Evolutionary conservation across 352 stramenopile genomes (phyloP), one percentile per base, ranked within the genome.

Genomic region (Phytopythium montanum): DNA sequence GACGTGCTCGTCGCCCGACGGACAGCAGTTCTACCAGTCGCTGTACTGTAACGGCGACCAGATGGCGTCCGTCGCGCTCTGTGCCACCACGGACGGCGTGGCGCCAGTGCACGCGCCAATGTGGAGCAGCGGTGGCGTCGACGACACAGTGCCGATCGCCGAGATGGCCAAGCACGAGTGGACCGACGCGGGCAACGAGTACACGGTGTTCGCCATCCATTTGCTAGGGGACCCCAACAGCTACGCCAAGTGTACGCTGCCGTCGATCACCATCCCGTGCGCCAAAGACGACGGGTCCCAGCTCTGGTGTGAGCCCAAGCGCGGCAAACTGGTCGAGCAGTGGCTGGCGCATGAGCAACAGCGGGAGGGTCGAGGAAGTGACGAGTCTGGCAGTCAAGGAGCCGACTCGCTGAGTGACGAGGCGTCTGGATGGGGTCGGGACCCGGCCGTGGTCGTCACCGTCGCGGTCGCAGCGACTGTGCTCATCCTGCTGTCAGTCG

Each of bases 241-340:
- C n/a, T 82, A 81, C 62, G 64, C 64, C 23, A 77, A 73, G 42
- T 83, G 73, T 33, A 38, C 72, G 12, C 49, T 73, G 51, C 71
- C 70, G 42, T 76, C 73, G 6, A 80, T 85, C 65, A 77, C 59
- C 12, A 49, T 85, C 28, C 73, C 73, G 1, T 85, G 73, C n/a
- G 58, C 50, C 0, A 70, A 73, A 51, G 57, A 60, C n/a, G 56
- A 65, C 16, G 49, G 59, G 6, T 56, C 46, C 18, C 44, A 61
- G 13, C 19, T 25, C 13, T 82, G 68, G 70, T 82, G 70, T 23
- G 49, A 53, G 9, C 73, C 73, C 0, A 33, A 62, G 23, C 65
- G 61, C 25, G 72, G 73, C 13, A 60, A 69, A 19, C 54, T 79
- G 21, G 68, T 82, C 5, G 62, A 65, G 18, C 68, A 76, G 41